phyloP scores from a whole-genome alignment of 1,284 basidiomycete genomes.

The Anthracocystis panici-leucophaei region DNA sequence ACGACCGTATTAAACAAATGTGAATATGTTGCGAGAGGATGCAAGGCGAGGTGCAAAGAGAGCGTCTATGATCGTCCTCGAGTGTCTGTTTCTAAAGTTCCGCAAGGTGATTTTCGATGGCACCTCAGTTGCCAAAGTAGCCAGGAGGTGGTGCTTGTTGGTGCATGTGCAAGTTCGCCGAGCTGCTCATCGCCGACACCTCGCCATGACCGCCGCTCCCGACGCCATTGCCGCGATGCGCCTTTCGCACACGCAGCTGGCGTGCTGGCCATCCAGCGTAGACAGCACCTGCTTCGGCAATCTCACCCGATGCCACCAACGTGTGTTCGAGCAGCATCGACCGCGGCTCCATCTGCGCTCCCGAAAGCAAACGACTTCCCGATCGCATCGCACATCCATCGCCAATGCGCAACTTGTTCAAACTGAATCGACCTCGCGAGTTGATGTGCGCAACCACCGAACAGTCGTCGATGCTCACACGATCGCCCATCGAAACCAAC shows the following conservation, averaged over 20 bases:
- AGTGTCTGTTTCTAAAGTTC: not conserved
- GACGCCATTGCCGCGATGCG: constrained; percentile 31
- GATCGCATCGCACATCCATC: constrained; percentile 67
- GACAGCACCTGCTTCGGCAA: constrained; percentile 67
- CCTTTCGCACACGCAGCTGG: constrained; percentile 56
- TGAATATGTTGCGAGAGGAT: too few relatives aligned
- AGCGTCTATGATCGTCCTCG: not conserved
- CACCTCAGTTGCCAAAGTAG: constrained; percentile 41
- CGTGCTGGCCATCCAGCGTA: constrained; percentile 69
- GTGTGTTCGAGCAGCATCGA: constrained; percentile 69
- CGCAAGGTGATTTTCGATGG: not conserved
- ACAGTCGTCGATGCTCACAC: constrained; percentile 66
- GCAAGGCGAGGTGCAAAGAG: not conserved
- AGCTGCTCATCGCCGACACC: constrained; percentile 48
- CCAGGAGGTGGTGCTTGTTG: constrained; percentile 45
- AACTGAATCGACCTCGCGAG: constrained; percentile 67
- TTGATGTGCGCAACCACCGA: constrained; percentile 70
- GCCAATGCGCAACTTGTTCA: constrained; percentile 68
- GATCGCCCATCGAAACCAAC: constrained; percentile 67
- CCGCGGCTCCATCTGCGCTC: constrained; percentile 67
- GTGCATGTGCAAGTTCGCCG: constrained; percentile 45
- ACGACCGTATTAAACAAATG: too few relatives aligned
- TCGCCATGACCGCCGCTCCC: constrained; percentile 30
- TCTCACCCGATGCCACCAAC: constrained; percentile 68
- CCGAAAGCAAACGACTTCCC: constrained; percentile 66